phyloP scores from a whole-genome alignment of 1,139 yeast species.

The Lodderomyces theae region DNA sequence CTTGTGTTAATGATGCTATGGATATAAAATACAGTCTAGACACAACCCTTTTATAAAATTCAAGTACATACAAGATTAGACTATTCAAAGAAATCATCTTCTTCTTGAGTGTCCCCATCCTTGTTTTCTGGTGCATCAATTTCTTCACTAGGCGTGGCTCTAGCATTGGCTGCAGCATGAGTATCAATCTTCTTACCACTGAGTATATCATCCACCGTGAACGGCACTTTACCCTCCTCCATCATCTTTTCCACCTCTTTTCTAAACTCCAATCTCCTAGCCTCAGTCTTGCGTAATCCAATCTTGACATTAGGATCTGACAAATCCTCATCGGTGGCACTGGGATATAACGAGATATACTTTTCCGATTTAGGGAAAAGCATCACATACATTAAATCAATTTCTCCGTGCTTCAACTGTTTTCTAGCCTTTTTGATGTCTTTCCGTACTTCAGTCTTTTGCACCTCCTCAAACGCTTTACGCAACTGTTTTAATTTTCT shows the following conservation, averaged over 20 bases:
- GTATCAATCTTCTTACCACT: slow-evolving; percentile 35
- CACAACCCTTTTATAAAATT: slow-evolving; percentile 8
- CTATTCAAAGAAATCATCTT: slow-evolving; percentile 47
- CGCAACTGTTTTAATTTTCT: slow-evolving; percentile 67
- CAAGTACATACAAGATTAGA: not conserved
- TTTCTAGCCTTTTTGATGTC: slow-evolving; percentile 52
- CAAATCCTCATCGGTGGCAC: slow-evolving; percentile 25
- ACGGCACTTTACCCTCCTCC: slow-evolving; percentile 52
- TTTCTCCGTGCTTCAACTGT: slow-evolving; percentile 54
- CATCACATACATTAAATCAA: slow-evolving; percentile 74
- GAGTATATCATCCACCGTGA: slow-evolving; percentile 56
- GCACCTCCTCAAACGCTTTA: slow-evolving; percentile 43
- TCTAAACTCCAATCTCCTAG: slow-evolving; percentile 47
- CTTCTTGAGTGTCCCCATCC: slow-evolving; percentile 27
- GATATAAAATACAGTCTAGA: slow-evolving; percentile 40
- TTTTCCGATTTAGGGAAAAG: slow-evolving; percentile 78
- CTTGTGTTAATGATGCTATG: slow-evolving; percentile 66
- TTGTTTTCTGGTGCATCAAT: slow-evolving; percentile 41
- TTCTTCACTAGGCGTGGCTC: slow-evolving; percentile 23
- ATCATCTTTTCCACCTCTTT: slow-evolving; percentile 51
- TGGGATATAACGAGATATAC: slow-evolving; percentile 75
- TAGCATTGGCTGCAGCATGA: slow-evolving; percentile 16
- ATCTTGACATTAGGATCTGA: slow-evolving; percentile 40
- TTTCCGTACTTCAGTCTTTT: slow-evolving; percentile 45
- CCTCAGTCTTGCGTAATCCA: slow-evolving; percentile 49